phyloP scores from a whole-genome alignment of 352 stramenopile species.

The Pythium insidiosum region DNA sequence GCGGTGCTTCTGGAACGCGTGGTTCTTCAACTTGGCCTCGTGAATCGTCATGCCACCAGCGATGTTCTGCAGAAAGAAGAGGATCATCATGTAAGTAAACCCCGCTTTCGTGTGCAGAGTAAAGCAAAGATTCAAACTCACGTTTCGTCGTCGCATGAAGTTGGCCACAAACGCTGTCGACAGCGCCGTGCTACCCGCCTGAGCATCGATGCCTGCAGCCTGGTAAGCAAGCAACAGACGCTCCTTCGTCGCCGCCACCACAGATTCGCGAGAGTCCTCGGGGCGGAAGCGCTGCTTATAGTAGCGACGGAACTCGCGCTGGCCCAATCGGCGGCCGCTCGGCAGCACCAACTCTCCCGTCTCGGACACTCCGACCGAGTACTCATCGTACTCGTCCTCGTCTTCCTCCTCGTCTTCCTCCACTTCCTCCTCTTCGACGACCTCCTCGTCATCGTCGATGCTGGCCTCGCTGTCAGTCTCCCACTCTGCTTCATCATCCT shows the following conservation, averaged over 20 bases:
- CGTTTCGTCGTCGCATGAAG: constrained; percentile 72
- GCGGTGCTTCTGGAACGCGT: constrained; percentile 72
- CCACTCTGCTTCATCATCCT: constrained; percentile 47
- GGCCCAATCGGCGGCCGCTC: constrained; percentile 78
- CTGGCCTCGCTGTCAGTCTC: constrained; percentile 78
- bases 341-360: constrained; percentile 86
- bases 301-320: constrained; percentile 84
- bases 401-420: constrained; percentile 35
- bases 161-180: constrained; percentile 76
- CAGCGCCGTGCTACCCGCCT: constrained; percentile 48
- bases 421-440: constrained; percentile 52
- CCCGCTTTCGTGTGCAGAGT: too few species aligned
- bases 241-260: constrained; percentile 76
- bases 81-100: too few species aligned
- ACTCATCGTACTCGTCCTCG: constrained; percentile 34
- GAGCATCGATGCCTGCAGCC: constrained; percentile 51
- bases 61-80: constrained; percentile 46
- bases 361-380: constrained; percentile 74
- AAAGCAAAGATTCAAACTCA: constrained; percentile 13
- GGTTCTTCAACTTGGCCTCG: constrained; percentile 58
- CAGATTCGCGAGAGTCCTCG: constrained; percentile 63
- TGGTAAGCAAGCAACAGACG: constrained; percentile 69
- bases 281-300: constrained; percentile 87
- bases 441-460: constrained; percentile 65
- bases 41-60: constrained; percentile 61